A percentile compares a stretch with the other conserved stretches of the same genome.
phyloP scores from a whole-genome alignment of 2,329 filamentous ascomycete species.

The Cadophora luteo-olivacea region DNA sequence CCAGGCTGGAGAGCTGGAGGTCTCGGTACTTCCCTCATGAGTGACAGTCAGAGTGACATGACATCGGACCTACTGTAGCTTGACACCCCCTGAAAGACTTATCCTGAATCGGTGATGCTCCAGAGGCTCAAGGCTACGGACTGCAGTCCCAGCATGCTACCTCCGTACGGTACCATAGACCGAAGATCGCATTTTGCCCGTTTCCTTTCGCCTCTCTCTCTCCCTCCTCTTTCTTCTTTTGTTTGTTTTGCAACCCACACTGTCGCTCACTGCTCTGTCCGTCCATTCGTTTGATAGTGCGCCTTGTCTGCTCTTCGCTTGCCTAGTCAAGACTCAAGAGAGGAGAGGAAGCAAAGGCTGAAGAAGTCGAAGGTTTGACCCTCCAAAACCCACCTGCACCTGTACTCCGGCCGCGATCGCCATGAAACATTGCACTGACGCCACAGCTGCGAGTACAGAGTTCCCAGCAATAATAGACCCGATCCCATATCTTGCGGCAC shows the following conservation, averaged over 20 bases:
- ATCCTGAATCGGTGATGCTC: constrained; percentile 15
- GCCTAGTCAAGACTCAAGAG: neutral
- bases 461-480: neutral
- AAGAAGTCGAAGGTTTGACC: constrained; percentile 16
- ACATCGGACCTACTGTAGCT: neutral
- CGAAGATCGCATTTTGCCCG: constrained; percentile 5
- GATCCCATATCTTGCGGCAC: neutral
- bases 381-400: neutral
- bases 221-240: neutral
- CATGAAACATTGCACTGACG: constrained; percentile 23
- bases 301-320: constrained; percentile 1
- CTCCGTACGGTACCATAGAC: neutral
- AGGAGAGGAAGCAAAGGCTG: neutral
- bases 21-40: neutral
- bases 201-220: neutral
- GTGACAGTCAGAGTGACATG: constrained; percentile 5
- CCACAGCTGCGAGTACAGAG: constrained; percentile 6
- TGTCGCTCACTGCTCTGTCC: constrained; percentile 8
- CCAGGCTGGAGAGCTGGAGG: neutral
- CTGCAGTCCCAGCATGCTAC: constrained; percentile 11
- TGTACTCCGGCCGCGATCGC: constrained; percentile 1
- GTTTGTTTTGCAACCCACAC: neutral
- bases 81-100: neutral
- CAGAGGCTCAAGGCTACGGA: constrained; percentile 8
- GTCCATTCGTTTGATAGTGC: constrained; percentile 1